Conservation (phyloP, 495 filamentous ascomycete species). For the Neurospora pannonica region DNA sequence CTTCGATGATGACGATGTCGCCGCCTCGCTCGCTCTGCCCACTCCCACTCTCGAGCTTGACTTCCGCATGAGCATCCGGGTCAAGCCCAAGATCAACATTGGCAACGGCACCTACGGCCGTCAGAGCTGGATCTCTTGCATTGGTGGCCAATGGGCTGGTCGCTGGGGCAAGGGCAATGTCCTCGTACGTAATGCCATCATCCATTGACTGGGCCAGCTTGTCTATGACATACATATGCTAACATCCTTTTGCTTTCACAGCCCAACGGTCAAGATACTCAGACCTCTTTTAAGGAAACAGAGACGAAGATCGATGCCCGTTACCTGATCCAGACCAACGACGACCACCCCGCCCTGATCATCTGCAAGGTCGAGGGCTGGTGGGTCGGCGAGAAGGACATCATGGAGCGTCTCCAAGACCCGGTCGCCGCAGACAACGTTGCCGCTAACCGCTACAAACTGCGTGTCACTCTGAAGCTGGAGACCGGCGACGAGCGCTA, state of each 20-base stretch:
- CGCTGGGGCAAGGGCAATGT: constrained; percentile 22
- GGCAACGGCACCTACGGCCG: constrained; percentile 10
- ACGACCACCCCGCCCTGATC: constrained; percentile 21
- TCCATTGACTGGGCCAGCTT: background rate
- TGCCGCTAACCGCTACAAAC: constrained; percentile 15
- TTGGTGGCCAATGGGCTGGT: constrained; percentile 22
- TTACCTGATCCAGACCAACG: constrained; percentile 22
- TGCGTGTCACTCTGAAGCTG: constrained; percentile 19
- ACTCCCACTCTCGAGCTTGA: constrained; percentile 17
- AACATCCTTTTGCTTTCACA: background rate
- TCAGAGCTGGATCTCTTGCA: constrained; percentile 19
- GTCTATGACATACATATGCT: background rate
- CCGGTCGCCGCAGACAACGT: constrained; percentile 22
- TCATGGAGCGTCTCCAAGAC: constrained; percentile 22
- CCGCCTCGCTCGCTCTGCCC: constrained; percentile 17
- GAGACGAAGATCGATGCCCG: constrained; percentile 17
- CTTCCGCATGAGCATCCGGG: constrained; percentile 21
- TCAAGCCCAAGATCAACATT: constrained; percentile 21
- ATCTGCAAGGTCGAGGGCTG: constrained; percentile 22
- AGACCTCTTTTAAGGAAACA: constrained; percentile 17
- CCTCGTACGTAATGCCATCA: constrained; percentile 6
- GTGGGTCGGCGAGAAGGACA: constrained; percentile 19
- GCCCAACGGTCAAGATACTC: constrained; percentile 20
- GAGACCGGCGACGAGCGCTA: constrained; percentile 24
- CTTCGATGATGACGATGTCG: constrained; percentile 23